phyloP scores from a whole-genome alignment of 352 stramenopile species.

The Globisporangium echinulatum region DNA sequence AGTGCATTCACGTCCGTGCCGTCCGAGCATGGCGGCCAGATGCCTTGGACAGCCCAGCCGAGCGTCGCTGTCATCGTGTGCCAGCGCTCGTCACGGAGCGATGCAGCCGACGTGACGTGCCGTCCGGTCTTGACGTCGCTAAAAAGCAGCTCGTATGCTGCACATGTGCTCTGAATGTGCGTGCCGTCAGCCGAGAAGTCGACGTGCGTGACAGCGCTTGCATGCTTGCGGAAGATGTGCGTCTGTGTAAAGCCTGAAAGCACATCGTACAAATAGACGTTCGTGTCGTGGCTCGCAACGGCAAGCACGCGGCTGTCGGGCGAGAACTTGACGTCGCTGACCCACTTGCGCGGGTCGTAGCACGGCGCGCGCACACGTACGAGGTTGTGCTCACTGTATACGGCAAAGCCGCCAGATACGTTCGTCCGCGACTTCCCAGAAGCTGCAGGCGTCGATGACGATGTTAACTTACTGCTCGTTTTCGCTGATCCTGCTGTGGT shows the following conservation, averaged over 20 bases:
- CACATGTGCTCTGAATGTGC: slow-evolving; percentile 66
- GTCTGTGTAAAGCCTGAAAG: slow-evolving; percentile 63
- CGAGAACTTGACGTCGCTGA: slow-evolving; percentile 71
- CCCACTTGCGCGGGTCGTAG: slow-evolving; percentile 59
- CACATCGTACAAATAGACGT: slow-evolving; percentile 71
- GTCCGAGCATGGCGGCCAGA: slow-evolving; percentile 69
- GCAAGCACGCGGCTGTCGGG: slow-evolving; percentile 49
- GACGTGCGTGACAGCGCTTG: slow-evolving; percentile 69
- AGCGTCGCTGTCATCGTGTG: slow-evolving; percentile 85
- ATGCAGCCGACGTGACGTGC: slow-evolving; percentile 71
- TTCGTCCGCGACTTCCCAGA: slow-evolving; percentile 18
- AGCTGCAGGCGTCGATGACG: neutral
- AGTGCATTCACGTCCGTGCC: slow-evolving; percentile 80
- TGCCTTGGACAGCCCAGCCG: slow-evolving; percentile 89
- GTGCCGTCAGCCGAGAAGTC: slow-evolving; percentile 71
- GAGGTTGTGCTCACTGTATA: slow-evolving; percentile 50
- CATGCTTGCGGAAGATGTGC: slow-evolving; percentile 75
- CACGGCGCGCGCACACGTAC: slow-evolving; percentile 35
- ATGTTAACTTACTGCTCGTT: neutral
- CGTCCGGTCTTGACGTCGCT: slow-evolving; percentile 64
- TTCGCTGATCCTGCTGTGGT: neutral
- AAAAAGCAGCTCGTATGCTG: slow-evolving; percentile 87
- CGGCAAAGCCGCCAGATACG: slow-evolving; percentile 40
- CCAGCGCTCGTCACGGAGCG: slow-evolving; percentile 87
- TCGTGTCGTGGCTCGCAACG: slow-evolving; percentile 65